A percentile compares a stretch with the other conserved stretches of the same genome.
Conservation (phyloP, 257 asterid genomes). For the Ocimum tenuiflorum region DNA sequence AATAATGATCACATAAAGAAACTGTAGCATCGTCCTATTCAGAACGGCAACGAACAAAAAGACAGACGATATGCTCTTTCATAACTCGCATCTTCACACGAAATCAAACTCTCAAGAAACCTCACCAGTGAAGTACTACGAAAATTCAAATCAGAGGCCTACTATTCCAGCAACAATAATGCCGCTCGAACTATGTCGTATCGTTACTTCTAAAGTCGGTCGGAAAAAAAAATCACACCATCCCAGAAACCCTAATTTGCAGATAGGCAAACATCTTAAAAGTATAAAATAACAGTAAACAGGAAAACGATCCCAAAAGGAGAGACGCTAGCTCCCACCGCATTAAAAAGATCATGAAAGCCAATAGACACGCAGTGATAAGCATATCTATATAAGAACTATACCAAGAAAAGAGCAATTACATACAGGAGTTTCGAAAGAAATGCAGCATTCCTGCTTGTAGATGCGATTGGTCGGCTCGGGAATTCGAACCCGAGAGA, state of each 20-base stretch:
- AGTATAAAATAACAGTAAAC: background rate
- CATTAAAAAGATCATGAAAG: background rate
- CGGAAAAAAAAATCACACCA: background rate
- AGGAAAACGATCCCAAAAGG: background rate
- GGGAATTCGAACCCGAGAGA: slow-evolving; percentile 85
- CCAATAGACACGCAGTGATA: background rate
- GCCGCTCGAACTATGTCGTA: background rate
- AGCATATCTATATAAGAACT: background rate
- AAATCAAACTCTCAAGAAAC: background rate
- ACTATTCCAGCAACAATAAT: background rate
- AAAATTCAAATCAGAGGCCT: background rate
- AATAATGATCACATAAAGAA: background rate
- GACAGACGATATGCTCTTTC: background rate
- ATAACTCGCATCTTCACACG: background rate
- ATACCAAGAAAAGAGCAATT: slow-evolving; percentile 2
- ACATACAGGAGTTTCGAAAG: slow-evolving; percentile 86
- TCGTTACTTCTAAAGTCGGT: background rate
- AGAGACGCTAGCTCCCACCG: background rate
- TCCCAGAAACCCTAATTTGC: slow-evolving; percentile 23
- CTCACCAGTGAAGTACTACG: background rate
- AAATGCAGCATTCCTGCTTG: slow-evolving; percentile 94
- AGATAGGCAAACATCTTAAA: background rate
- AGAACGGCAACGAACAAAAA: background rate
- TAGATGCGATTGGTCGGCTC: slow-evolving; percentile 92
- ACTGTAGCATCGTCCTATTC: background rate